Base-by-base conservation (phyloP, 2,329 filamentous ascomycete species). In the Aspergillus cejpii region DNA sequence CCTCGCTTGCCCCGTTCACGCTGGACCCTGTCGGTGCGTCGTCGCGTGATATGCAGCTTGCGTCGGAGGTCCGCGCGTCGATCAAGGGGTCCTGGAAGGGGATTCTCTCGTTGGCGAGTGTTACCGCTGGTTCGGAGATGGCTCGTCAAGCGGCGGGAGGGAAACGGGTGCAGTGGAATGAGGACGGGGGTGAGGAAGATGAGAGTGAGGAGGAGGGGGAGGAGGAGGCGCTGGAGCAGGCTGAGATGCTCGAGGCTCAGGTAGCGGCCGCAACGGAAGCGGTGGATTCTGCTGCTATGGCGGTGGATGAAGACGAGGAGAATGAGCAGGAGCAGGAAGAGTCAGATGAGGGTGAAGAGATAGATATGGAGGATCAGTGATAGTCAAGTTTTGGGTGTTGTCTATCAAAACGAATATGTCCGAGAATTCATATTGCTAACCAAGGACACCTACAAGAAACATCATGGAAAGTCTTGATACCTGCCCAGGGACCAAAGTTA, bases 1-100 rank as follows among this genome's bases (percentile, higher is more conserved):
- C 31, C 17, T 57, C 52, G 17, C 41, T 50, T 10, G 37, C 20
- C 1, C 41, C 49, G 24, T 66, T 66, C 26, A 56, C 55, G 47
- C 39, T 63, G 26, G 57, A 61, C 47, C 28, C 55, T 10, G 51
- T 49, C 5, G 45, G 29, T 2, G 54, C 53, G 17, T 49, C 47
- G 7, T 42, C 51, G 26, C 49, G 52, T 47, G 59, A 62, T 45
- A 49, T 64, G 44, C 46, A 52, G 39, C 45, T 67, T 39, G 63
- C 64, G 33, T 62, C 64, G 20, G 67, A 70, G 47, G 50, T 70
- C 15, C 45, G 67, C 40, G 52, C 60, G 21, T 56, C 55, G 33
- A 60, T 69, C 34, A 65, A 63, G 44, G 56, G 58, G 10, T 14
- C 28, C 34, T 37, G 53, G 5, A 45, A 43, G 28, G 37, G 41